phyloP scores from a whole-genome alignment of 2,329 filamentous ascomycete species.

The Lasiodiplodia sp. region DNA sequence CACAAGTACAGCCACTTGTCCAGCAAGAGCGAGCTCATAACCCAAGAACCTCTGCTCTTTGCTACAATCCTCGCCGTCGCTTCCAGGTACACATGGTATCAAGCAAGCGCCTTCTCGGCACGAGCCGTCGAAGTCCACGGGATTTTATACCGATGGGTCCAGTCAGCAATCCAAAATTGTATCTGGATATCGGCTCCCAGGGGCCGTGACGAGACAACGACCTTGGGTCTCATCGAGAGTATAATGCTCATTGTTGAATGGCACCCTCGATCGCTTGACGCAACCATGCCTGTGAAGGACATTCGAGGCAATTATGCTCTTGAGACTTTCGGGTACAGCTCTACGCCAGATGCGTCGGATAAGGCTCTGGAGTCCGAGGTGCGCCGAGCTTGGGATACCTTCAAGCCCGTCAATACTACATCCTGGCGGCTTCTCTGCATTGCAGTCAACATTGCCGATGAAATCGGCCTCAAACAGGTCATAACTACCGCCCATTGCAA shows the following conservation, averaged over 20 bases:
- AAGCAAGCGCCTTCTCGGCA: background rate
- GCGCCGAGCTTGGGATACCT: background rate
- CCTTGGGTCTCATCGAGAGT: background rate
- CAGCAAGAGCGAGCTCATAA: background rate
- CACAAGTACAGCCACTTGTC: background rate
- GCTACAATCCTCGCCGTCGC: background rate
- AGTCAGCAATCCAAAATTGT: background rate
- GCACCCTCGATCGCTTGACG: background rate
- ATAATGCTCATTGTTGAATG: conserved; percentile 1
- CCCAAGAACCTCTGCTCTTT: background rate
- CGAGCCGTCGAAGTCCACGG: background rate
- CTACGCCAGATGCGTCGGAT: background rate
- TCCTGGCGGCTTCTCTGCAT: background rate
- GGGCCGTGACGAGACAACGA: background rate
- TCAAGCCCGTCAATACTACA: background rate
- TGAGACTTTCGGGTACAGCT: too few relatives aligned
- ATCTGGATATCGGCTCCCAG: background rate
- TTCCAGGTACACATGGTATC: background rate
- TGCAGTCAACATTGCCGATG: background rate
- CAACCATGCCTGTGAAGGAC: background rate
- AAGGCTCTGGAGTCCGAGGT: background rate
- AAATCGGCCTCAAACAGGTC: background rate
- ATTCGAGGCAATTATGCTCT: background rate
- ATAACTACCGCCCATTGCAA: background rate
- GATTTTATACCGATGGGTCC: background rate